phyloP scores from a whole-genome alignment of 2,329 filamentous ascomycete genomes.

The Graphilbum fragrans region DNA sequence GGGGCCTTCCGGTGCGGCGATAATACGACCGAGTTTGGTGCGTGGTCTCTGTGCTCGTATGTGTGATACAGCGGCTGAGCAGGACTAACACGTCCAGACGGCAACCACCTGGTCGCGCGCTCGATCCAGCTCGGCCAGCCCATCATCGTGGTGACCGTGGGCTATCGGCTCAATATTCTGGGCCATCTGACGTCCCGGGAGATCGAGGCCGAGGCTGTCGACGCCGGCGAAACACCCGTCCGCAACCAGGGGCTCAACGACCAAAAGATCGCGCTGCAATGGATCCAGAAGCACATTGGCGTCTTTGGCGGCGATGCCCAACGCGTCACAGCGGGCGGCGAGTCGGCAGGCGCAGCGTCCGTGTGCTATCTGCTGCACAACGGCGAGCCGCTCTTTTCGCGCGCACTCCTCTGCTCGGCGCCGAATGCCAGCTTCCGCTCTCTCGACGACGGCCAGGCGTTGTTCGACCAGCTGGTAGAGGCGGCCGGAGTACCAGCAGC shows the following conservation, averaged over 20 bases:
- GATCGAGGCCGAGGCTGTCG: conserved; percentile 4
- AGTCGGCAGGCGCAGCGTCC: conserved; percentile 39
- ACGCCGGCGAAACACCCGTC: conserved; percentile 9
- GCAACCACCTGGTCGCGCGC: conserved; percentile 5
- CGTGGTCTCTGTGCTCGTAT: background rate
- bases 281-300: conserved; percentile 38
- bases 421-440: background rate
- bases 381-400: conserved; percentile 27
- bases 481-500: background rate
- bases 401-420: conserved; percentile 14
- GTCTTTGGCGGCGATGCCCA: conserved; percentile 39
- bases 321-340: conserved; percentile 41
- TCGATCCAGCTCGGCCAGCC: conserved; percentile 14
- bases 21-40: conserved; percentile 6
- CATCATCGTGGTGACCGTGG: conserved; percentile 16
- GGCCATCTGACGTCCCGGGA: conserved; percentile 10
- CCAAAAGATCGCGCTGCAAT: conserved; percentile 36
- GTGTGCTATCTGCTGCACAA: conserved; percentile 15
- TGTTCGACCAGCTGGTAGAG: conserved; percentile 3
- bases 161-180: conserved; percentile 15
- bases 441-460: background rate
- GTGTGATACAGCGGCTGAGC: background rate
- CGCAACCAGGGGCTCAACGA: conserved; percentile 42
- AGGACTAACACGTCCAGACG: background rate
- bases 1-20: conserved; percentile 3